Evolutionary conservation across 2,329 filamentous ascomycete species (phyloP).

Genomic region (Fusarium albosuccineum): DNA sequence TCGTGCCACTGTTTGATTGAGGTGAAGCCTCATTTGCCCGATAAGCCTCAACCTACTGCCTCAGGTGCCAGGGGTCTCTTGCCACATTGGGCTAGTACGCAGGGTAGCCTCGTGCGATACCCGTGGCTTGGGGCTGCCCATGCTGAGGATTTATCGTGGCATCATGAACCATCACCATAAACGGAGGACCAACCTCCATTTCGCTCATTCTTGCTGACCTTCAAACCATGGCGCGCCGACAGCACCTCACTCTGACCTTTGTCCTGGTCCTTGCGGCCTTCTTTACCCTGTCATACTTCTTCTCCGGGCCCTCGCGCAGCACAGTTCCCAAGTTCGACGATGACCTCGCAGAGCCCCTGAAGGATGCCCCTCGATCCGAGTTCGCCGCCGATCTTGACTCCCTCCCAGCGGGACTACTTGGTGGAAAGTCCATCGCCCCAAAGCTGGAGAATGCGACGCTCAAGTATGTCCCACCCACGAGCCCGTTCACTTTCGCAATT

Average conservation of each 20-base stretch:
- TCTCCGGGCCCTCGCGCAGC: constrained; percentile 59
- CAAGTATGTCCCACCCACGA: constrained; percentile 66
- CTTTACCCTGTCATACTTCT: constrained; percentile 70
- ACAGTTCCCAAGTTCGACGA: constrained; percentile 37
- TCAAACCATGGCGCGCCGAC: constrained; percentile 63
- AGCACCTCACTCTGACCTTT: constrained; percentile 66
- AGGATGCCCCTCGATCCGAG: constrained; percentile 43
- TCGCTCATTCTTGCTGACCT: constrained; percentile 31
- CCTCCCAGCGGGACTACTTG: constrained; percentile 65
- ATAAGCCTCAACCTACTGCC: constrained; percentile 20
- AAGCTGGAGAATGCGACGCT: constrained; percentile 86
- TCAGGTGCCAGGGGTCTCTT: constrained; percentile 33
- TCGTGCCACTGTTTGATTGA: constrained; percentile 32
- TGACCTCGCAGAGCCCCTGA: constrained; percentile 42
- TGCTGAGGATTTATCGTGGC: constrained; percentile 28
- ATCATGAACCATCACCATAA: constrained; percentile 40
- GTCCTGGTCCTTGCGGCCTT: constrained; percentile 68
- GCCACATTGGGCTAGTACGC: constrained; percentile 32
- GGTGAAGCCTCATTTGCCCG: constrained; percentile 18
- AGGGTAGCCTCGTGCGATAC: constrained; percentile 42
- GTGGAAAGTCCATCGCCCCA: constrained; percentile 80
- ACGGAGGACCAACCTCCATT: constrained; percentile 42
- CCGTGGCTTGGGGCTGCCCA: constrained; percentile 23
- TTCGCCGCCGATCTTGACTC: constrained; percentile 57
- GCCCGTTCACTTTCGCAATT: neutral